Evolutionary conservation across 2,329 filamentous ascomycete genomes (phyloP), one percentile per base, ranked within the genome.

Genomic region (Elsinoe fawcettii): DNA sequence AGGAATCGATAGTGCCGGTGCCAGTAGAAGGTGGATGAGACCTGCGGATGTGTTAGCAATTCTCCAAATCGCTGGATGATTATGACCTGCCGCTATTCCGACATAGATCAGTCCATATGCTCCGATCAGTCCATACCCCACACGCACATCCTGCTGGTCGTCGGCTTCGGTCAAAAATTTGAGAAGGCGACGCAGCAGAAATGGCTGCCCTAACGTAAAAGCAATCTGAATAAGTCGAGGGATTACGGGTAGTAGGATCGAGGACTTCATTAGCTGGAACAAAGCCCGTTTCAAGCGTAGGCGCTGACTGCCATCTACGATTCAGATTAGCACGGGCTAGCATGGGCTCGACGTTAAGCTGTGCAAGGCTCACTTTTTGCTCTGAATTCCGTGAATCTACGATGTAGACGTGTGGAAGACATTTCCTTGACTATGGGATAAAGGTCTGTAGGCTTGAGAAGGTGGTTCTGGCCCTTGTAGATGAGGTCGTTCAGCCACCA

Each of bases 31-130:
- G 51, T 51, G 11, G 58, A 51, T 9, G 58, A 51, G 11, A 53
- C 27, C 55, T 57, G 14, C 5, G 22, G 18, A 2, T 49, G 5
- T 18, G 4, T 54, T 9, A 54, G 51, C 25, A 46, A n/a, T n/a
- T n/a, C n/a, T n/a, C 23, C 9, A 46, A 20, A 32, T 20, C 23
- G 18, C 3, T 2, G 8, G 12, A 54, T 9, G 1, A 12, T 39
- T 8, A 22, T 30, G 36, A 56, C 65, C 56, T 39, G 66, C 66
- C 3, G 68, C 67, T 5, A 67, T 60, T 4, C 67, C 67, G 18
- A 66, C 20, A 44, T 68, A 70, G 1, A 68, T 67, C n/a, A 71
- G 23, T n/a, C 61, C 62, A 58, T 65, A 71, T 0, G 67, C 68
- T 11, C 66, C 66, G n/a, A 69, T 66, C 1, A 70, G 60, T 0